A percentile compares a stretch with the other conserved stretches of the same genome.
These are phyloP conservation scores for Dacryopinax primogenitus DNA, from an alignment of 768 basidiomycete species.

Conservation along the genomic window DNA sequence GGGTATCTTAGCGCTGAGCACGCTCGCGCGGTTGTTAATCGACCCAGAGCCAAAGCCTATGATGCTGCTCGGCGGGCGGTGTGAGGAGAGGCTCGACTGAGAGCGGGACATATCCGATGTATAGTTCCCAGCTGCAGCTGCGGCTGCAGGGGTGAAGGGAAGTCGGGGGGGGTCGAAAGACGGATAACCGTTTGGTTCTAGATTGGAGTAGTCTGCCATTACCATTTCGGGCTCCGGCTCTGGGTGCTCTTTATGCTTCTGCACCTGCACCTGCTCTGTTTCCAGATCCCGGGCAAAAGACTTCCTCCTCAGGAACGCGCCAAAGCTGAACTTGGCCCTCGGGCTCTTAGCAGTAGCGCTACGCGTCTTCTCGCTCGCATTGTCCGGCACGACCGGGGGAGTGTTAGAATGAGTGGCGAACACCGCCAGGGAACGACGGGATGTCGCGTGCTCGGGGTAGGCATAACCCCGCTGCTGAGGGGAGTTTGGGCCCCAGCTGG, in stretches of 20 bases:
- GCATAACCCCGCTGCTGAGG: neutral
- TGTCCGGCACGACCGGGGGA: neutral
- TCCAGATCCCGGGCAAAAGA: neutral
- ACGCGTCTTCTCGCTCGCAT: neutral
- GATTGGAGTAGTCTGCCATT: neutral
- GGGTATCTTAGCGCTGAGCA: constrained; percentile 6
- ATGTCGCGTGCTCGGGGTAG: neutral
- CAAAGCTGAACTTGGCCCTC: constrained; percentile 1
- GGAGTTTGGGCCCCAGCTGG: neutral
- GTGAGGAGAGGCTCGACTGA: neutral
- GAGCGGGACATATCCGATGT: constrained; percentile 3
- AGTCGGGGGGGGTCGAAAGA: constrained; percentile 1
- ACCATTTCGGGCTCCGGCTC: neutral
- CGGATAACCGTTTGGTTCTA: neutral
- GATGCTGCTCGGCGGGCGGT: constrained; percentile 2
- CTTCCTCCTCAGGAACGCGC: neutral
- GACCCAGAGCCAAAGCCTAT: too few relatives aligned
- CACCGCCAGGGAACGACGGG: neutral
- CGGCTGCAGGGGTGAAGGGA: neutral
- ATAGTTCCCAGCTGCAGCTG: too few relatives aligned
- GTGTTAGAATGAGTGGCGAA: neutral
- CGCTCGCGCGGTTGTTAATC: constrained; percentile 4
- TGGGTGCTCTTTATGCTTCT: too few relatives aligned
- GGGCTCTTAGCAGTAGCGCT: constrained; percentile 3
- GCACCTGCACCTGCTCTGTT: too few relatives aligned